These are phyloP conservation scores for Yamadazyma laniorum DNA, from an alignment of 805 yeast genomes.

Conservation along the genomic window DNA sequence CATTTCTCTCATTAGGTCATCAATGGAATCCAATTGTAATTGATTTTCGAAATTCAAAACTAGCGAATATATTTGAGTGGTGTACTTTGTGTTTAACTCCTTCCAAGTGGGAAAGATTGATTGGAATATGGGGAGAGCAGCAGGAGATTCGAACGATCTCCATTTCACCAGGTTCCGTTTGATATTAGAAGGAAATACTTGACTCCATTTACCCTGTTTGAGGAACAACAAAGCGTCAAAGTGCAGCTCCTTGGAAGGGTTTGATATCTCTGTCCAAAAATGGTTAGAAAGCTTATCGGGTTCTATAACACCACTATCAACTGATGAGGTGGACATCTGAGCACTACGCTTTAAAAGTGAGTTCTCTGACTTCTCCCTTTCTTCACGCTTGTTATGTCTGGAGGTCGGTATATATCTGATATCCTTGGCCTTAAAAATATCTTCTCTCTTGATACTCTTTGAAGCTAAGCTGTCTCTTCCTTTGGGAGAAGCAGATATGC, in stretches of 20 bases:
- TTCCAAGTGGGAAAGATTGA: conserved; percentile 69
- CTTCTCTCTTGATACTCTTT: conserved; percentile 10
- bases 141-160: conserved; percentile 92
- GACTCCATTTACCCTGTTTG: conserved; percentile 85
- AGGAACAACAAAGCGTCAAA: conserved; percentile 53
- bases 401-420: background rate
- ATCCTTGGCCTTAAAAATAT: conserved; percentile 11
- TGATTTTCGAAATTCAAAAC: conserved; percentile 59
- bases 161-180: conserved; percentile 75
- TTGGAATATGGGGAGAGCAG: conserved; percentile 82
- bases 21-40: conserved; percentile 48
- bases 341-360: conserved; percentile 8
- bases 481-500: background rate
- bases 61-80: conserved; percentile 81
- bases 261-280: conserved; percentile 42
- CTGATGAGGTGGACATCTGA: conserved; percentile 8
- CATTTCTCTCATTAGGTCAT: conserved; percentile 78
- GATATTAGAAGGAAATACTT: conserved; percentile 76
- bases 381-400: background rate
- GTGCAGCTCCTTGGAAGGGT: conserved; percentile 72
- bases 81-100: conserved; percentile 70
- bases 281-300: background rate
- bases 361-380: conserved; percentile 13
- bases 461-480: conserved; percentile 3
- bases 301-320: conserved; percentile 1